Base-by-base conservation (phyloP, 768 basidiomycete genomes). In the Butyriboletus loyo region DNA sequence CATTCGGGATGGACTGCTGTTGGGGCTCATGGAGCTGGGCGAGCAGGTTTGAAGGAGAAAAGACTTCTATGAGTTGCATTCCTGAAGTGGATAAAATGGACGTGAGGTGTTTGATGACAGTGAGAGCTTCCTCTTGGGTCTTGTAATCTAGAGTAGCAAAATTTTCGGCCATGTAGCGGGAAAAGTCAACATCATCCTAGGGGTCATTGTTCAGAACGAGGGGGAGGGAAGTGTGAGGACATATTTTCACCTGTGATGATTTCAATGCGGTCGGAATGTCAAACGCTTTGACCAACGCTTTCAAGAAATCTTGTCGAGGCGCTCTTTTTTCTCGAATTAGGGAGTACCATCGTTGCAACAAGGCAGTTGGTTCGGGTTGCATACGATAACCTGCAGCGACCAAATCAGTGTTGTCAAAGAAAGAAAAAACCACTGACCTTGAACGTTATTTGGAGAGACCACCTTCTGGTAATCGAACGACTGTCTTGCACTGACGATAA, bases 121-220 rank as follows among this genome's bases (percentile, higher is more conserved):
- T 85, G 47, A 98, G 73, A 5, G 87, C 85, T 71, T 98, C 97
- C 69, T 99, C 97, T 61, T 89, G 86, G 0, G 92, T 91, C 74
- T 93, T 98, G 76, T 95, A 98, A 31, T 98, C 94, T 54, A 99
- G 83, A 1, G 87, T 75, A 1, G 94, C 80, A 52, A 98, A 87
- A 63, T 98, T 98, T 66, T 98, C 97, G 0, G 92, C 87, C 83
- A 98, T 89, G 72, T 93, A 99, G 49, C 94, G 86, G 5, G 80
- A 80, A 65, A 98, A 92, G 44, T 87, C 83, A 48, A 95, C 77
- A 61, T 97, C 90, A 55, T 88, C 82, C 87, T 94, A 57, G 25
- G 32, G 14, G 28, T 21, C 14, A 30, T 28, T 21, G 39, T 14
- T 54, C 15, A 45, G 27, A 46, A 19, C 4, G 19, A 17, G 19